Conservation (phyloP, 2,329 filamentous ascomycete genomes). For the Magnaporthiopsis incrustans region DNA sequence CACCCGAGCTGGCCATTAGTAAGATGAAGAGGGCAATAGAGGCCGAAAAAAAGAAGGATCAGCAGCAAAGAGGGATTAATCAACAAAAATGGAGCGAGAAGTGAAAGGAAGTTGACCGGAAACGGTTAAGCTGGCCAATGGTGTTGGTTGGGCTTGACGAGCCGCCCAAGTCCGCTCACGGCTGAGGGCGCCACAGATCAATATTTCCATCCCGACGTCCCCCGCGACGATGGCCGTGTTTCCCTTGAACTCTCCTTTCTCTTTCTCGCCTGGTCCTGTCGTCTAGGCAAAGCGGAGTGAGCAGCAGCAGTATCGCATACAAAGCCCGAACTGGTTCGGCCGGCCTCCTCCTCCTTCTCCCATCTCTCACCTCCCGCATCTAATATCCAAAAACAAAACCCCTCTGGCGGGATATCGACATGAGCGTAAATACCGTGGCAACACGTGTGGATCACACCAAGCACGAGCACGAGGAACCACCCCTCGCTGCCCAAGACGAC, state of each 20-base stretch:
- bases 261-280: background rate
- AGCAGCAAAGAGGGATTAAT: background rate
- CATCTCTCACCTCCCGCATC: background rate
- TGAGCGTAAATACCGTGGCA: no score
- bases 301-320: background rate
- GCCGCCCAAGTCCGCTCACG: background rate
- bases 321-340: background rate
- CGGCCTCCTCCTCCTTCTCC: background rate
- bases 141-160: background rate
- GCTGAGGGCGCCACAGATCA: background rate
- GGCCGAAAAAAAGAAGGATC: no score
- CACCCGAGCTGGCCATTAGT: background rate
- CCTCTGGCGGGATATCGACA: no score
- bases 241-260: background rate
- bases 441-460: background rate
- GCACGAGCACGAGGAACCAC: background rate
- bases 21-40: background rate
- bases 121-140: background rate
- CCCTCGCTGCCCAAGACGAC: background rate
- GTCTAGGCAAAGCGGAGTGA: background rate
- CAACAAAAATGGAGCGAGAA: background rate
- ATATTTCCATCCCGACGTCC: background rate
- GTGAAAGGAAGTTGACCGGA: background rate
- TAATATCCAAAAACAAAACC: background rate
- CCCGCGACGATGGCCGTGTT: background rate